phyloP scores from a whole-genome alignment of 306 rosid genomes.

The cucumber (Cucumis sativus) region DNA sequence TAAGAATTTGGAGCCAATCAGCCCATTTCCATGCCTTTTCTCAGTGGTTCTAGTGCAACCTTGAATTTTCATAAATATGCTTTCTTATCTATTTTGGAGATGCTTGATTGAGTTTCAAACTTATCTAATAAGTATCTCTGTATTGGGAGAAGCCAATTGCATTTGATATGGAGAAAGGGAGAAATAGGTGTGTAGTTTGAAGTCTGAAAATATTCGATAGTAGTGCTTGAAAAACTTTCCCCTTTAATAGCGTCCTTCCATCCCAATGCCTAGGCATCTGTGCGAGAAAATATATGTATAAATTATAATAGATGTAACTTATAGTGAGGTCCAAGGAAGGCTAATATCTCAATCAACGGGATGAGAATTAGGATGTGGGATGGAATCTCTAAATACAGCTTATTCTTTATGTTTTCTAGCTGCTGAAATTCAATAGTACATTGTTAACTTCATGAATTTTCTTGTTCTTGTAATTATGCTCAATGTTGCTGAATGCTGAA shows the following conservation, averaged over 20 bases:
- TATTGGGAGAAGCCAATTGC: background rate
- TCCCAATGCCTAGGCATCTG: background rate
- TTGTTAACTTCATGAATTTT: background rate
- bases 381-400: background rate
- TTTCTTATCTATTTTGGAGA: background rate
- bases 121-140: background rate
- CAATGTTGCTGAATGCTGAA: constrained; percentile 12
- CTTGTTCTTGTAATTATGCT: constrained; percentile 10
- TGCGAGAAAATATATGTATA: background rate
- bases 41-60: background rate
- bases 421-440: background rate
- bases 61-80: background rate
- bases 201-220: background rate
- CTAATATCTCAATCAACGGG: background rate
- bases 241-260: background rate
- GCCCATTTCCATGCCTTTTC: background rate
- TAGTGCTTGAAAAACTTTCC: background rate
- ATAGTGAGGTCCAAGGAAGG: background rate
- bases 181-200: background rate
- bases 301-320: background rate
- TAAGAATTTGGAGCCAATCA: background rate
- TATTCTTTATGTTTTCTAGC: background rate
- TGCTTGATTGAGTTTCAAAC: background rate
- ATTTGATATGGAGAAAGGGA: background rate
- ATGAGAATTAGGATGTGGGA: background rate